A percentile compares a stretch with the other conserved stretches of the same genome.
phyloP scores from a whole-genome alignment of 495 filamentous ascomycete genomes.

The Hyaloscypha bicolor region DNA sequence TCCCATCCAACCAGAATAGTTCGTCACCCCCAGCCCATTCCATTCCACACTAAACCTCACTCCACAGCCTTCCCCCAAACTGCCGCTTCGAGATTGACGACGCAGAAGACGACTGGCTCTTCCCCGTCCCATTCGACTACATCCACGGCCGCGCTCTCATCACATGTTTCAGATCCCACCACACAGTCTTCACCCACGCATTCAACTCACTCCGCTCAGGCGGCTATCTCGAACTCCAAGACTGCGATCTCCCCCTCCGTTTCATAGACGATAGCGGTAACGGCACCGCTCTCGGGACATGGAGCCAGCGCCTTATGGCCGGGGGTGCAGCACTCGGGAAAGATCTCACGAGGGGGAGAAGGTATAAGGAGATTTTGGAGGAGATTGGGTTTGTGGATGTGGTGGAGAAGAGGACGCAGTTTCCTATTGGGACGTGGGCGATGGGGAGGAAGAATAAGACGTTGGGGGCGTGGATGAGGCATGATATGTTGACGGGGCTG shows the following conservation, averaged over 20 bases:
- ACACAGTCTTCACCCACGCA: background rate
- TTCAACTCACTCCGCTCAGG: conserved; percentile 40
- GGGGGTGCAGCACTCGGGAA: conserved; percentile 3
- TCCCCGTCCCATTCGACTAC: conserved; percentile 44
- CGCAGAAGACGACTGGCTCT: conserved; percentile 54
- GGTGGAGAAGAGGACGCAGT: conserved; percentile 1
- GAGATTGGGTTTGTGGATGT: conserved; percentile 51
- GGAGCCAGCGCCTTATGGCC: conserved; percentile 25
- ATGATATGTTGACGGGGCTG: conserved; percentile 49
- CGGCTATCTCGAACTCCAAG: conserved; percentile 53
- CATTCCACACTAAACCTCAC: background rate
- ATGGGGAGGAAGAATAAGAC: conserved; percentile 4
- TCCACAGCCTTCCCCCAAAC: conserved; percentile 52
- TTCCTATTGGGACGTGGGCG: conserved; percentile 9
- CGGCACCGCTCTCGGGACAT: conserved; percentile 26
- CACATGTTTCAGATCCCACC: background rate
- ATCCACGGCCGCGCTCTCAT: conserved; percentile 46
- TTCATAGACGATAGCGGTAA: background rate
- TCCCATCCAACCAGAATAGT: conserved; percentile 54
- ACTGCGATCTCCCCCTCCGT: conserved; percentile 34
- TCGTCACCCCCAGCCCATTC: background rate
- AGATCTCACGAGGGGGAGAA: background rate
- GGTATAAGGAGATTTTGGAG: conserved; percentile 36
- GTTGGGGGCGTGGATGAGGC: conserved; percentile 35
- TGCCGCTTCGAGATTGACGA: conserved; percentile 55